These are phyloP conservation scores for Hypomyces rosellus DNA, from an alignment of 2,329 filamentous ascomycete species.

Conservation along the genomic window DNA sequence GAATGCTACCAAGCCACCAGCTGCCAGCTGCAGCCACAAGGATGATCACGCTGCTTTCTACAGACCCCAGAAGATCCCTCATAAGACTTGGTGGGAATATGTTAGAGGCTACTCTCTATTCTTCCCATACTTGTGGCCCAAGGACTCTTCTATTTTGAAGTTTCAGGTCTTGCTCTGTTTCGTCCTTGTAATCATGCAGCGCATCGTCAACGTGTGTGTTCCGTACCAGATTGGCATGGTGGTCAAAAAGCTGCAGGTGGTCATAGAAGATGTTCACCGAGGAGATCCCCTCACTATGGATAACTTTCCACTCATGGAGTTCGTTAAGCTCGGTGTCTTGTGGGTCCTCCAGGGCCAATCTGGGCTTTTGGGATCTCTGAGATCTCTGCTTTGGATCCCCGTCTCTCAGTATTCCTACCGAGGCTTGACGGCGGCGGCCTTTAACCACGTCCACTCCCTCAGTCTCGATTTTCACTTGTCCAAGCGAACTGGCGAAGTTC, in stretches of 20 bases:
- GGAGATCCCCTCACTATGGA: conserved; percentile 28
- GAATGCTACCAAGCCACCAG: conserved; percentile 31
- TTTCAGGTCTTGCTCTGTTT: conserved; percentile 78
- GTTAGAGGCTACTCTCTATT: conserved; percentile 86
- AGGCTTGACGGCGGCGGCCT: conserved; percentile 87
- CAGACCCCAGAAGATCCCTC: conserved; percentile 76
- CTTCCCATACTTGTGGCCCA: conserved; percentile 95
- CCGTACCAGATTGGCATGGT: conserved; percentile 75
- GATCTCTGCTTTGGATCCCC: conserved; percentile 88
- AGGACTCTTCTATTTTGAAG: conserved; percentile 67
- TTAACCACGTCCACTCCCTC: conserved; percentile 93
- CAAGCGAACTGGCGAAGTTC: conserved; percentile 92
- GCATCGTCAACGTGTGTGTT: conserved; percentile 79
- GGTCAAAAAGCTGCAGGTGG: conserved; percentile 60
- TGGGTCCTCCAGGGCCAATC: conserved; percentile 87
- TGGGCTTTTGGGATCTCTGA: conserved; percentile 74
- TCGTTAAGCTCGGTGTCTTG: conserved; percentile 49
- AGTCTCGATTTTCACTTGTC: conserved; percentile 95
- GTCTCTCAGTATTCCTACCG: conserved; percentile 96
- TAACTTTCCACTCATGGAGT: conserved; percentile 30
- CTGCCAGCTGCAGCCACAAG: conserved; percentile 25
- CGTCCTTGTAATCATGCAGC: conserved; percentile 69
- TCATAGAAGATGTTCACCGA: conserved; percentile 42
- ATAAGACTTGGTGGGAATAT: conserved; percentile 95
- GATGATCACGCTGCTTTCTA: conserved; percentile 77